phyloP scores from a whole-genome alignment of 1,284 basidiomycete species.

The Nidula niveotomentosa region DNA sequence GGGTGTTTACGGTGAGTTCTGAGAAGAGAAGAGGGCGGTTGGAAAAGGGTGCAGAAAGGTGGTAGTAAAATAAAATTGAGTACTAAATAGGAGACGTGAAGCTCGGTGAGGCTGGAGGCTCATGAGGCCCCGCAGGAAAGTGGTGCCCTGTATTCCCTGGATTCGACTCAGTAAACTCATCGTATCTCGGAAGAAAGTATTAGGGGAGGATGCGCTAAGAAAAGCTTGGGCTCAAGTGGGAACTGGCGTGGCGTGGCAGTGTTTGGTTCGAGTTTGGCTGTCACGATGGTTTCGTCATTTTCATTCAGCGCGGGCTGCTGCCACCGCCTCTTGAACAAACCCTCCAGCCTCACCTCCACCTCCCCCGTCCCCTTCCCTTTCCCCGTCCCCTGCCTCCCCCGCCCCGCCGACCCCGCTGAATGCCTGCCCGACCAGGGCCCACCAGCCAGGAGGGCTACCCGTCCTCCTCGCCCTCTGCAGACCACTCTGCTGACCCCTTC shows the following conservation, averaged over 20 bases:
- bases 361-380: constrained; percentile 8
- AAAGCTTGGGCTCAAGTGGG: too few relatives aligned
- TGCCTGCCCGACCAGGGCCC: constrained; percentile 43
- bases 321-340: constrained; percentile 5
- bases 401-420: constrained; percentile 21
- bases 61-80: too few relatives aligned
- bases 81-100: too few relatives aligned
- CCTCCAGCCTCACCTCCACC: constrained; percentile 2
- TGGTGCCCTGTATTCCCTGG: too few relatives aligned
- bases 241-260: background rate
- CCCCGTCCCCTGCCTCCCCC: constrained; percentile 12
- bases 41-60: too few relatives aligned
- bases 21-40: too few relatives aligned
- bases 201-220: too few relatives aligned
- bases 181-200: too few relatives aligned
- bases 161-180: too few relatives aligned
- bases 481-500: constrained; percentile 56
- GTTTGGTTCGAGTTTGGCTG: background rate
- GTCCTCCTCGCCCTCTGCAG: constrained; percentile 41
- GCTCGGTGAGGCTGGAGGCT: too few relatives aligned
- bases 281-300: constrained; percentile 8
- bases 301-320: constrained; percentile 7
- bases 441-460: constrained; percentile 45
- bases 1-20: too few relatives aligned
- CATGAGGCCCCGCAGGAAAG: too few relatives aligned